Conservation (phyloP, 1,284 basidiomycete genomes). For the Phellopilus nigrolimitatus region DNA sequence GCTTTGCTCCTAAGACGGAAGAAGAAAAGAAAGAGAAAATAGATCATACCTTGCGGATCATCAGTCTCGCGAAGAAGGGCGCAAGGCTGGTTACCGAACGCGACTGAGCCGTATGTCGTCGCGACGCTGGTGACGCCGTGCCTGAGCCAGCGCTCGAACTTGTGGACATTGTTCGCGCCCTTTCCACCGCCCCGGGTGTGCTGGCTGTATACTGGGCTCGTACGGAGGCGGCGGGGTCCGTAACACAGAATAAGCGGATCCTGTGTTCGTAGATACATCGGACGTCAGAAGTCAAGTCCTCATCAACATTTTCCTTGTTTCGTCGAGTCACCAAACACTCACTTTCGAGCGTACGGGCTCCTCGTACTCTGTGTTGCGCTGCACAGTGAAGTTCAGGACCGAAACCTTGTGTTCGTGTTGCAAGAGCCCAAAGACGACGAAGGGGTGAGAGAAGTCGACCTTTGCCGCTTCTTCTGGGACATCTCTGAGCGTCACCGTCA, state of each 20-base stretch:
- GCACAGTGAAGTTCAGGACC: conserved; percentile 89
- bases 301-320: too few relatives aligned
- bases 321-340: conserved; percentile 22
- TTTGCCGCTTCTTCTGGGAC: conserved; percentile 55
- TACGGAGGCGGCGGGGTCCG: conserved; percentile 79
- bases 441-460: conserved; percentile 39
- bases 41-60: conserved; percentile 55
- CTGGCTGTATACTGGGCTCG: conserved; percentile 90
- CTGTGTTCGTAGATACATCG: conserved; percentile 37
- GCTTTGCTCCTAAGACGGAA: conserved; percentile 4
- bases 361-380: conserved; percentile 93
- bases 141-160: conserved; percentile 90
- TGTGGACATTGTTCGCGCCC: conserved; percentile 95
- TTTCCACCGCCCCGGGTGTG: conserved; percentile 87
- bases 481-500: conserved; percentile 68
- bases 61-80: conserved; percentile 65
- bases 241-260: conserved; percentile 88
- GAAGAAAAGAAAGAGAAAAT: conserved; percentile 1
- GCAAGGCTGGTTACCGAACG: conserved; percentile 84
- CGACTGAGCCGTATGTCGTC: conserved; percentile 85
- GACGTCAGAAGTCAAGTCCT: too few relatives aligned
- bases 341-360: conserved; percentile 90
- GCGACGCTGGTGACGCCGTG: conserved; percentile 80
- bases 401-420: conserved; percentile 97
- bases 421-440: conserved; percentile 80